These are phyloP conservation scores for Vigna mungo DNA, from an alignment of 306 rosid genomes.

Conservation along the genomic window DNA sequence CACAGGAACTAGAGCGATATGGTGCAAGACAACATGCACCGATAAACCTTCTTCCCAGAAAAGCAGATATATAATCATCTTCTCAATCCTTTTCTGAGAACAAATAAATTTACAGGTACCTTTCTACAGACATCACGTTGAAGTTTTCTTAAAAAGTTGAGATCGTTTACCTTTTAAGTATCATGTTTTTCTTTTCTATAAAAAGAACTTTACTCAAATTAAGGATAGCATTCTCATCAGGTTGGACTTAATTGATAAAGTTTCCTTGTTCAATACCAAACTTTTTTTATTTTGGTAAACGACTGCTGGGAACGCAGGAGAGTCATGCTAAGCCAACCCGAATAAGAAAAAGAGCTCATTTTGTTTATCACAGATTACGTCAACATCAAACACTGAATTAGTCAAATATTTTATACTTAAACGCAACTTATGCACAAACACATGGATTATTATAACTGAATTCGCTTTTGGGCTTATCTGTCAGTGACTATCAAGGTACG, in stretches of 20 bases:
- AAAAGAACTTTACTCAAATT: neutral
- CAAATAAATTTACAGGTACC: neutral
- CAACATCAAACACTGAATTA: neutral
- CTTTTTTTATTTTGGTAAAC: no score
- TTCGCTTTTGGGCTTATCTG: slow-evolving; percentile 2
- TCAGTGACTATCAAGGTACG: neutral
- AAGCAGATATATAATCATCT: neutral
- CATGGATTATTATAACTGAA: neutral
- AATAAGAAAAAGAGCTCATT: neutral
- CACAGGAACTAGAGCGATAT: neutral
- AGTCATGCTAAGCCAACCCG: slow-evolving; percentile 1
- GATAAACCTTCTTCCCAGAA: neutral
- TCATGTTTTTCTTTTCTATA: neutral
- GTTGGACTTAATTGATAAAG: neutral
- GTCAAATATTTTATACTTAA: no score
- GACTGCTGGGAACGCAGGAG: neutral
- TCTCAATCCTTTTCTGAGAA: neutral
- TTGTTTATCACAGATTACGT: neutral
- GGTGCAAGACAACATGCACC: neutral
- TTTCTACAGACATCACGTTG: neutral
- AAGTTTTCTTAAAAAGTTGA: neutral
- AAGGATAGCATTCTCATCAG: neutral
- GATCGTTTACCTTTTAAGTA: no score
- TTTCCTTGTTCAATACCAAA: neutral
- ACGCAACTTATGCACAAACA: neutral